phyloP scores from a whole-genome alignment of 2,329 filamentous ascomycete species.

The Alternaria atra region DNA sequence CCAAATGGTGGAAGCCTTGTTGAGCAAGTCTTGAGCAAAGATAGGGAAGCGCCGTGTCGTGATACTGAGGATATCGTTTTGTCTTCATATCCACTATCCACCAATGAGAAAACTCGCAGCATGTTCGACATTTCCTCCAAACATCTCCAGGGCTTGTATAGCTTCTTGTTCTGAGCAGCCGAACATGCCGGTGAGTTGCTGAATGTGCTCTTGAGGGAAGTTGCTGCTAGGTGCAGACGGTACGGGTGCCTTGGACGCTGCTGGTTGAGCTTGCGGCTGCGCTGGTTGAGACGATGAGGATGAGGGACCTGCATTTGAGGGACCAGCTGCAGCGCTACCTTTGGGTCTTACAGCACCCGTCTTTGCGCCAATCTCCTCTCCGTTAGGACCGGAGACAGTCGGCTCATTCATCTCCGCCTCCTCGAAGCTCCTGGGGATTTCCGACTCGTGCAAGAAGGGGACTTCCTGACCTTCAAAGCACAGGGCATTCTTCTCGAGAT shows the following conservation, averaged over 20 bases:
- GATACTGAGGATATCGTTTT: background rate
- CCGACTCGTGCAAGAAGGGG: conserved; percentile 87
- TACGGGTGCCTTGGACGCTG: conserved; percentile 23
- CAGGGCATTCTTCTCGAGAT: conserved; percentile 83
- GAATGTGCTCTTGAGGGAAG: conserved; percentile 72
- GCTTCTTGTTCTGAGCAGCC: conserved; percentile 81
- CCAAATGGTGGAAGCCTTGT: background rate
- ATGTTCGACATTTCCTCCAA: conserved; percentile 84
- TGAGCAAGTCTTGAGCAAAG: background rate
- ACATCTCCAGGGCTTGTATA: conserved; percentile 80
- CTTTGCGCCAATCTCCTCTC: conserved; percentile 85
- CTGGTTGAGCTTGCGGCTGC: conserved; percentile 24
- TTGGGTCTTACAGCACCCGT: conserved; percentile 77
- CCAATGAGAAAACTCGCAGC: conserved; percentile 81
- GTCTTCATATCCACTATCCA: background rate
- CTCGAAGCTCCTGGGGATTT: conserved; percentile 86
- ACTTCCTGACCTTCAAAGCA: conserved; percentile 90
- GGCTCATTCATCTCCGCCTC: conserved; percentile 80
- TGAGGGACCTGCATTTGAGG: conserved; percentile 26
- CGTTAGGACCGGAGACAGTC: conserved; percentile 82
- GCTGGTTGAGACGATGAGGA: conserved; percentile 21
- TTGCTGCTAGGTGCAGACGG: conserved; percentile 18
- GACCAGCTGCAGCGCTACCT: conserved; percentile 45
- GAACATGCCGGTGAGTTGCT: conserved; percentile 74
- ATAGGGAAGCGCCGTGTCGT: background rate